A percentile compares a stretch with the other conserved stretches of the same genome.
phyloP scores from a whole-genome alignment of 2,329 filamentous ascomycete genomes.

The Penicillium decumbens region DNA sequence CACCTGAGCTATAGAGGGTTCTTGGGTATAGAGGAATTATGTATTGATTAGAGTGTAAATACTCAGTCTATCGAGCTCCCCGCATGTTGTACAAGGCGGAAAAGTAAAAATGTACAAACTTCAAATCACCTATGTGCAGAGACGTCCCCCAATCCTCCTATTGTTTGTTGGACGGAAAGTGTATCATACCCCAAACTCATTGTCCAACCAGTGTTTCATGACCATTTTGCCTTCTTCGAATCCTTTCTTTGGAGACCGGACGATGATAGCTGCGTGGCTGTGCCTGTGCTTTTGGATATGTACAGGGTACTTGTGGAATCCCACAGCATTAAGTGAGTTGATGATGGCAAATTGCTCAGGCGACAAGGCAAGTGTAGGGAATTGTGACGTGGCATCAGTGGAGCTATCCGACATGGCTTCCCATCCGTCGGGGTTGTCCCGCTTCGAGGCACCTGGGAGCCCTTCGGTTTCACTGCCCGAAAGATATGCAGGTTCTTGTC shows the following conservation, averaged over 20 bases:
- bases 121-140: too few relatives aligned
- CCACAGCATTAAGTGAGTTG: slow-evolving; percentile 62
- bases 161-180: not conserved
- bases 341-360: slow-evolving; percentile 82
- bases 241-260: slow-evolving; percentile 59
- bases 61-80: not conserved
- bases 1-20: slow-evolving; percentile 1
- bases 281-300: slow-evolving; percentile 62
- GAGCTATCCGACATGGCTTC: not conserved
- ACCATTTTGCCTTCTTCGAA: slow-evolving; percentile 76
- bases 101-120: not conserved
- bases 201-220: slow-evolving; percentile 72
- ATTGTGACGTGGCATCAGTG: slow-evolving; percentile 44
- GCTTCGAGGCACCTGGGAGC: not conserved
- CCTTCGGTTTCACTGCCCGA: slow-evolving; percentile 30
- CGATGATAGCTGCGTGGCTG: slow-evolving; percentile 85
- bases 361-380: slow-evolving; percentile 65
- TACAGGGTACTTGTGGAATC: slow-evolving; percentile 55
- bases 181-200: slow-evolving; percentile 62
- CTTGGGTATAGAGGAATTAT: not conserved
- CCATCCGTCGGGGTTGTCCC: not conserved
- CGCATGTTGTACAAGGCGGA: not conserved
- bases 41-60: not conserved
- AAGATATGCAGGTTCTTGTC: slow-evolving; percentile 68
- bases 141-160: not conserved